Percentiles rank a stretch among this genome's conserved stretches.
These are phyloP conservation scores for Vaucheria bursata DNA, from an alignment of 352 stramenopile species.

Conservation along the genomic window DNA sequence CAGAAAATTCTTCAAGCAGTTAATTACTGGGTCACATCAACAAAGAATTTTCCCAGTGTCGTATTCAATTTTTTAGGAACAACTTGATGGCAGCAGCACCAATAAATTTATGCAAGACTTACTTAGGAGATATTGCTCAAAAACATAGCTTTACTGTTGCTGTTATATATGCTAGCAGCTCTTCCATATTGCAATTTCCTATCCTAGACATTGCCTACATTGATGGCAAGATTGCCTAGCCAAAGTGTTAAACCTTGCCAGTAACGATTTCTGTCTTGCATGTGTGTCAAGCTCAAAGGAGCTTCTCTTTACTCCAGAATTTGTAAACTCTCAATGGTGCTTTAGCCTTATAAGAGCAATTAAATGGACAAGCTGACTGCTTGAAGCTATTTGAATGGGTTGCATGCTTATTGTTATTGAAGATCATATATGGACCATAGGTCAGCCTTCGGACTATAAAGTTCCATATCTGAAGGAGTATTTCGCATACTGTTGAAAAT, in stretches of 20 bases:
- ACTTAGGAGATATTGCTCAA: background rate
- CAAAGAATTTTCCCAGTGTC: background rate
- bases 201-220: background rate
- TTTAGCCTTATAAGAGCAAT: background rate
- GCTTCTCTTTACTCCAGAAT: background rate
- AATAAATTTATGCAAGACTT: background rate
- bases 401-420: background rate
- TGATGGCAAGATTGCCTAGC: background rate
- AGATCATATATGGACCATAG: slow-evolving; percentile 1
- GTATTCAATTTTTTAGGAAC: background rate
- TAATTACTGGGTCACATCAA: background rate
- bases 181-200: background rate
- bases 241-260: too few species aligned
- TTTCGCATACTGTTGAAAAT: background rate
- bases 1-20: background rate
- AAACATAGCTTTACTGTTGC: background rate
- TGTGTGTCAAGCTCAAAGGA: background rate
- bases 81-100: background rate
- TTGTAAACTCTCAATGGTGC: background rate
- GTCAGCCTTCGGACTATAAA: background rate
- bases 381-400: background rate
- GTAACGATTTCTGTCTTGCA: background rate
- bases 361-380: background rate
- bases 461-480: background rate
- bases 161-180: background rate